Conservation (phyloP, 2,329 filamentous ascomycete genomes). For the Blumeria graminis region DNA sequence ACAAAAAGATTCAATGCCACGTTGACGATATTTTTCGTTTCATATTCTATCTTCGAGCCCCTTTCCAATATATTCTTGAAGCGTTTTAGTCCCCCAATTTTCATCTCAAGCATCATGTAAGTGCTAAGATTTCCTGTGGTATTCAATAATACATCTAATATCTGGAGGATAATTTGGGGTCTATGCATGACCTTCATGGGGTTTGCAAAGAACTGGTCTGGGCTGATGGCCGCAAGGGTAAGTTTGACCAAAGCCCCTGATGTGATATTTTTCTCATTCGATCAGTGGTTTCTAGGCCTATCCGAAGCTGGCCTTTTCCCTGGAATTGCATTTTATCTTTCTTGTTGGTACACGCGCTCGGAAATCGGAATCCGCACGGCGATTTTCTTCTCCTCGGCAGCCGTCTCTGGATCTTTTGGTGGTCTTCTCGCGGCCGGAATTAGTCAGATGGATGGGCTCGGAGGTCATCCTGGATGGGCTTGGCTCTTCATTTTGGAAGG, state of each 20-base stretch:
- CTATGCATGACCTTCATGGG: conserved; percentile 33
- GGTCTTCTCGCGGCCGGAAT: conserved; percentile 51
- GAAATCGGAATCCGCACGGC: conserved; percentile 64
- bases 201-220: conserved; percentile 13
- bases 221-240: conserved; percentile 13
- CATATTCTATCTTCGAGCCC: conserved; percentile 58
- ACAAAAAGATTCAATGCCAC: conserved; percentile 45
- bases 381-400: conserved; percentile 65
- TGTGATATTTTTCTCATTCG: background rate
- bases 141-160: background rate
- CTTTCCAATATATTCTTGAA: conserved; percentile 52
- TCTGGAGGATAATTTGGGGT: conserved; percentile 34
- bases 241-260: background rate
- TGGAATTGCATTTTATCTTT: conserved; percentile 57
- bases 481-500: conserved; percentile 52
- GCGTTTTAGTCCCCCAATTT: conserved; percentile 47
- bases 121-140: conserved; percentile 21
- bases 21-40: conserved; percentile 69
- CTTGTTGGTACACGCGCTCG: conserved; percentile 59
- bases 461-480: conserved; percentile 30
- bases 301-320: conserved; percentile 56
- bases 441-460: conserved; percentile 40
- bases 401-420: conserved; percentile 55
- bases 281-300: conserved; percentile 38
- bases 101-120: conserved; percentile 62